Percentiles rank a stretch among this genome's conserved stretches.
phyloP scores from a whole-genome alignment of 202 grass and related monocot species.

The Sporobolus alterniflorus region DNA sequence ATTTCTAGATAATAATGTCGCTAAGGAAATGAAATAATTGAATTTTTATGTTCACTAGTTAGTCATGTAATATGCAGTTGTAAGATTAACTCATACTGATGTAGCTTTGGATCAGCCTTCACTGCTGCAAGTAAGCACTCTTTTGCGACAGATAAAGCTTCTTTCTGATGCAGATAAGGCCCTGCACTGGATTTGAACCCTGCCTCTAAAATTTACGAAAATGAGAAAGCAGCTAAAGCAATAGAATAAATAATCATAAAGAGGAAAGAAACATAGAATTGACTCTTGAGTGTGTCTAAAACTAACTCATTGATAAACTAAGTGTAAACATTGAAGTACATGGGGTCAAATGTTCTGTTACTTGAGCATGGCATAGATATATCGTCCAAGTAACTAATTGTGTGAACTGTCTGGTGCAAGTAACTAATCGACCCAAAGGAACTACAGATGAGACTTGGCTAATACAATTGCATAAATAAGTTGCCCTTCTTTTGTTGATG shows the following conservation, averaged over 20 bases:
- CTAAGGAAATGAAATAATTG: conserved; percentile 41
- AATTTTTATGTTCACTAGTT: conserved; percentile 82
- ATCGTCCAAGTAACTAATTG: background rate
- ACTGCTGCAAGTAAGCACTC: conserved; percentile 82
- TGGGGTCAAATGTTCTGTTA: background rate
- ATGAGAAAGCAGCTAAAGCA: conserved; percentile 25
- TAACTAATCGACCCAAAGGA: background rate
- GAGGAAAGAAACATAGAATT: background rate
- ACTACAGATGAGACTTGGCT: background rate
- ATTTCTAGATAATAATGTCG: background rate
- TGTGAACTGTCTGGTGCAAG: background rate
- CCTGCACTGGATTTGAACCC: conserved; percentile 55
- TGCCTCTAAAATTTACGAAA: conserved; percentile 54
- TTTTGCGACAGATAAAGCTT: conserved; percentile 85
- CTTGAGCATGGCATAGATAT: background rate
- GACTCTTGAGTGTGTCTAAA: background rate
- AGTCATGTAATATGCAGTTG: conserved; percentile 88
- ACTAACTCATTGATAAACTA: background rate
- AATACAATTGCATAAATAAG: background rate
- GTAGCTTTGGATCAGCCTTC: conserved; percentile 86
- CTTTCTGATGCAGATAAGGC: conserved; percentile 70
- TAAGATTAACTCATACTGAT: conserved; percentile 94
- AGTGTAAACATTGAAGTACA: background rate
- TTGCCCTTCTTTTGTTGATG: background rate
- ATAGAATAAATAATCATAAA: background rate